phyloP scores from a whole-genome alignment of 805 yeast genomes.

The Yamadazyma kitorensis region DNA sequence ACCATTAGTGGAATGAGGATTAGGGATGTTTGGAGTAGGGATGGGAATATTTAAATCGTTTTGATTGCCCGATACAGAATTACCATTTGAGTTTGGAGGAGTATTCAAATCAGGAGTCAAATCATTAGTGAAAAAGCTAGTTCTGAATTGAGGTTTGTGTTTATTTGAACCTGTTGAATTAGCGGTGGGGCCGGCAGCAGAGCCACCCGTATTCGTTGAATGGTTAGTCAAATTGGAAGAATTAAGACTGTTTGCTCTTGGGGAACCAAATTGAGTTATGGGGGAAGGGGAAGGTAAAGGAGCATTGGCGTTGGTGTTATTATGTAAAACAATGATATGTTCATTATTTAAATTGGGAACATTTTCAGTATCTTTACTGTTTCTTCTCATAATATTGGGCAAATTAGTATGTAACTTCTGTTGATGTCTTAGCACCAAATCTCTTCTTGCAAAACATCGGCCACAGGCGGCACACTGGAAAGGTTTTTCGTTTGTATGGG shows the following conservation, averaged over 20 bases:
- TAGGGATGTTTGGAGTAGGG: too few relatives aligned
- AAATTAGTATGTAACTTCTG: conserved; percentile 77
- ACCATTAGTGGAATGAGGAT: conserved; percentile 3
- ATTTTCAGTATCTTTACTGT: conserved; percentile 14
- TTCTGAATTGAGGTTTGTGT: conserved; percentile 12
- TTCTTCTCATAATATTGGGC: conserved; percentile 39
- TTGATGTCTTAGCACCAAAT: conserved; percentile 85
- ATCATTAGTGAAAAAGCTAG: conserved; percentile 11
- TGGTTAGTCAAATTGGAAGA: too few relatives aligned
- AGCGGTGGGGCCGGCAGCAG: background rate
- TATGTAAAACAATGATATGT: conserved; percentile 50
- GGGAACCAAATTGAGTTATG: background rate
- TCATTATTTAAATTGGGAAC: conserved; percentile 34
- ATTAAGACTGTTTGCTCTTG: background rate
- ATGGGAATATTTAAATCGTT: too few relatives aligned
- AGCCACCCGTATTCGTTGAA: background rate
- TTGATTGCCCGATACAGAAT: conserved; percentile 5
- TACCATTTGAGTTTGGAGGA: conserved; percentile 5
- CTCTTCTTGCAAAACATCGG: conserved; percentile 90
- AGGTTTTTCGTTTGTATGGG: conserved; percentile 95
- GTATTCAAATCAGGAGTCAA: background rate
- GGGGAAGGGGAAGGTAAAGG: conserved; percentile 34
- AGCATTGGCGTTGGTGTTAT: conserved; percentile 50
- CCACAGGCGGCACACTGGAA: conserved; percentile 96
- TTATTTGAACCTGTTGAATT: conserved; percentile 1